These are phyloP conservation scores for Carallia pectinifolia DNA, from an alignment of 345 rosid species.

Conservation along the genomic window DNA sequence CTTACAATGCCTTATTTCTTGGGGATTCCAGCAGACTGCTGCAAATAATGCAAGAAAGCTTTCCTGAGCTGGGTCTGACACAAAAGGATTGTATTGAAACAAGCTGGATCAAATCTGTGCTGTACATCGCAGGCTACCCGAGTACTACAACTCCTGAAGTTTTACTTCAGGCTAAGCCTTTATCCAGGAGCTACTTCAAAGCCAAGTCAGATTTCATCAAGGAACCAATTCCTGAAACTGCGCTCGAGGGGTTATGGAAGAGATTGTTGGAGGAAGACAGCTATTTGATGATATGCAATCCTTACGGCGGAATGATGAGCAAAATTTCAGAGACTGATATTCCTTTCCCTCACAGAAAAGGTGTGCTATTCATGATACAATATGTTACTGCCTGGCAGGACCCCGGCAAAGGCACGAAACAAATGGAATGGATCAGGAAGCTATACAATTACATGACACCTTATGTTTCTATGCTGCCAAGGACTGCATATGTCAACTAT, in stretches of 20 bases:
- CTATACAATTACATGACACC: conserved; percentile 18
- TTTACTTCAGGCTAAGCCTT: conserved; percentile 24
- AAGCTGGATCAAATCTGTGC: conserved; percentile 27
- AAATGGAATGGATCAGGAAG: conserved; percentile 13
- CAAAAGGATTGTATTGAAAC: conserved; percentile 30
- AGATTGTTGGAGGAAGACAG: conserved; percentile 12
- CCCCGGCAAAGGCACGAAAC: not conserved
- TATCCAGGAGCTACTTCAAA: conserved; percentile 25
- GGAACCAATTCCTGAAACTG: conserved; percentile 28
- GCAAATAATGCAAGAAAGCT: conserved; percentile 13
- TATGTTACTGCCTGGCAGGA: conserved; percentile 10
- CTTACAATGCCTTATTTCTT: conserved; percentile 21
- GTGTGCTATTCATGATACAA: conserved; percentile 22
- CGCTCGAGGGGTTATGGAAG: conserved; percentile 7
- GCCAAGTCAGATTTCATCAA: conserved; percentile 36
- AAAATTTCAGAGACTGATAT: conserved; percentile 21
- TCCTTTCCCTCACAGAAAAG: conserved; percentile 24
- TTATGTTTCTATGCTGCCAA: conserved; percentile 15
- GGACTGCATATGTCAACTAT: conserved; percentile 16
- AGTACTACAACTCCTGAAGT: conserved; percentile 20
- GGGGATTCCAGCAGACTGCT: conserved; percentile 23
- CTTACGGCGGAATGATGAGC: conserved; percentile 33
- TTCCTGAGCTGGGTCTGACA: conserved; percentile 35
- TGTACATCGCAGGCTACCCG: conserved; percentile 19
- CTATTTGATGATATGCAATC: conserved; percentile 25